Conservation (phyloP, 345 rosid genomes). For the Citrus inodora region DNA sequence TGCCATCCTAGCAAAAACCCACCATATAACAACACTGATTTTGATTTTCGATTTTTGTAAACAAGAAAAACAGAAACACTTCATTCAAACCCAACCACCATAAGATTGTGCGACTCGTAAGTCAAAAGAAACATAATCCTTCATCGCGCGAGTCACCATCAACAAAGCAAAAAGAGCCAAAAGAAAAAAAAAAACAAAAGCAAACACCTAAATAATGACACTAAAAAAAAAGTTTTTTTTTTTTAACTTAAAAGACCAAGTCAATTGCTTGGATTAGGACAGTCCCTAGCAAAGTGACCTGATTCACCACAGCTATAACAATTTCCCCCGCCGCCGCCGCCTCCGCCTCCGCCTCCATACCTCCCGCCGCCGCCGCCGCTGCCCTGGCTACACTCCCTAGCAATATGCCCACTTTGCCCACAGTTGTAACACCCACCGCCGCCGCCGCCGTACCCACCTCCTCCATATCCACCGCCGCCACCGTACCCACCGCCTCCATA, state of each 20-base stretch:
- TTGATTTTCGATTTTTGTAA: background rate
- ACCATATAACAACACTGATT: constrained; percentile 10
- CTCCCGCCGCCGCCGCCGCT: constrained; percentile 35
- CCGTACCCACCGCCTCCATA: constrained; percentile 21
- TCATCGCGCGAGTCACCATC: background rate
- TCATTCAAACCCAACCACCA: background rate
- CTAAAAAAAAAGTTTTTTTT: background rate
- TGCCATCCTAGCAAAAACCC: constrained; percentile 20
- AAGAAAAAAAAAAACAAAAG: background rate
- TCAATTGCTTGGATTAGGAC: constrained; percentile 59
- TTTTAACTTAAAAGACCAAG: background rate
- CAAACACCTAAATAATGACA: background rate
- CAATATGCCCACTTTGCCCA: constrained; percentile 48
- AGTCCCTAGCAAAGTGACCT: constrained; percentile 88
- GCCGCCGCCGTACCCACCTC: constrained; percentile 34
- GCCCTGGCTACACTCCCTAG: constrained; percentile 48
- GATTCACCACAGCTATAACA: constrained; percentile 82
- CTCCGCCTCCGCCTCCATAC: constrained; percentile 29
- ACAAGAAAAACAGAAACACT: background rate
- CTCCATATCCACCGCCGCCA: constrained; percentile 30
- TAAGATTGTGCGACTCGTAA: background rate
- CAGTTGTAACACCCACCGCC: constrained; percentile 42
- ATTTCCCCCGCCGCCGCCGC: constrained; percentile 30
- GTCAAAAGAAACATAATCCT: background rate
- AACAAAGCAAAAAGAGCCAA: background rate